phyloP scores from a whole-genome alignment of 2,329 filamentous ascomycete genomes.

The Cercospora sojina region DNA sequence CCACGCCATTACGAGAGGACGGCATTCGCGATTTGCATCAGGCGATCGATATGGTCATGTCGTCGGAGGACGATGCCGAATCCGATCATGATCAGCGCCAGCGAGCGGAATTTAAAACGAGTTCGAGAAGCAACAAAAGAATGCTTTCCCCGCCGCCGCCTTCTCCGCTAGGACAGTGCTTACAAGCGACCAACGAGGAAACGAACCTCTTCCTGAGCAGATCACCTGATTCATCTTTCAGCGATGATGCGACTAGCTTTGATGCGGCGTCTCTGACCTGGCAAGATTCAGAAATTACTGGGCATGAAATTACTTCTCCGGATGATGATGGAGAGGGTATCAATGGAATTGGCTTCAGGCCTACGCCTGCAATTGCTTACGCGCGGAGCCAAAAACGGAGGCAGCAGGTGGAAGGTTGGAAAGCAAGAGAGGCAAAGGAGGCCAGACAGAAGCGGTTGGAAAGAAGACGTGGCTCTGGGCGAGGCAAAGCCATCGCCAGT shows the following conservation, averaged over 20 bases:
- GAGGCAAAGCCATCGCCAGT: background rate
- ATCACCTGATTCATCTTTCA: slow-evolving; percentile 15
- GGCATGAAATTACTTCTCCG: slow-evolving; percentile 54
- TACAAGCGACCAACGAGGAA: slow-evolving; percentile 6
- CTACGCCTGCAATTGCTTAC: slow-evolving; percentile 59
- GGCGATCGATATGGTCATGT: slow-evolving; percentile 4
- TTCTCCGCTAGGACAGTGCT: slow-evolving; percentile 12
- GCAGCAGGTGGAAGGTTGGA: slow-evolving; percentile 61
- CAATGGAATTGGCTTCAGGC: slow-evolving; percentile 63
- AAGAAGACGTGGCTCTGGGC: slow-evolving; percentile 39
- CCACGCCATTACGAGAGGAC: slow-evolving; percentile 2
- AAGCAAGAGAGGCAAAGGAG: slow-evolving; percentile 57
- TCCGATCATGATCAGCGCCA: background rate
- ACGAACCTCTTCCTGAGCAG: slow-evolving; percentile 6
- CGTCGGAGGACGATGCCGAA: background rate
- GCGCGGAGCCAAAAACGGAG: slow-evolving; percentile 56
- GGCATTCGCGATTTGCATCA: slow-evolving; percentile 1
- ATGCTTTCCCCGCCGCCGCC: slow-evolving; percentile 19
- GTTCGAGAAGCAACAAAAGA: slow-evolving; percentile 19
- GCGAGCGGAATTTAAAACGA: background rate
- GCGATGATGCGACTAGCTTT: slow-evolving; percentile 8
- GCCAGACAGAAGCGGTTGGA: slow-evolving; percentile 58
- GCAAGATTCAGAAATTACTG: slow-evolving; percentile 63
- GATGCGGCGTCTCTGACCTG: slow-evolving; percentile 47
- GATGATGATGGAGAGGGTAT: slow-evolving; percentile 63